A percentile compares a stretch with the other conserved stretches of the same genome.
Conservation (phyloP, 768 basidiomycete species). For the Suillus spraguei region DNA sequence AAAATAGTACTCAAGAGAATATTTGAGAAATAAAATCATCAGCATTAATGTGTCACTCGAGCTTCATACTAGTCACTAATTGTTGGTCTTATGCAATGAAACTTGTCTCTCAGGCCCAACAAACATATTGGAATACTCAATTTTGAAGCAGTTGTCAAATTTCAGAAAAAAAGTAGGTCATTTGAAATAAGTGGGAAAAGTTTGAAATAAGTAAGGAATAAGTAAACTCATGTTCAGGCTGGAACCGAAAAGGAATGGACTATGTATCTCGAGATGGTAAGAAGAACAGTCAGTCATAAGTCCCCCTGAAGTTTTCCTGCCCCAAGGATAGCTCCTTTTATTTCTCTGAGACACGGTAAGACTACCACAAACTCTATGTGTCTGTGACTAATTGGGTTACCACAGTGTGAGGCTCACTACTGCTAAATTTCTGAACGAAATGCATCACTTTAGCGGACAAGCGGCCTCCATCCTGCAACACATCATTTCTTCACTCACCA, state of each 20-base stretch:
- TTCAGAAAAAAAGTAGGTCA: too few species aligned
- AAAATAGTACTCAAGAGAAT: too few species aligned
- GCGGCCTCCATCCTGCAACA: conserved; percentile 2
- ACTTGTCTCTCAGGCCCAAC: too few species aligned
- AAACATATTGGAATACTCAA: too few species aligned
- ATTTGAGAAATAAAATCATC: too few species aligned
- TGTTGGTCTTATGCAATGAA: too few species aligned
- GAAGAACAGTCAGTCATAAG: conserved; percentile 1
- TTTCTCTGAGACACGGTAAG: conserved; percentile 1
- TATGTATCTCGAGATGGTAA: not conserved
- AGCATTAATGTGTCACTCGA: too few species aligned
- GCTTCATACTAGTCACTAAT: too few species aligned
- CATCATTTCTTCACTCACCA: not conserved
- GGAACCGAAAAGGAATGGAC: not conserved
- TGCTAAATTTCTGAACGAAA: conserved; percentile 33
- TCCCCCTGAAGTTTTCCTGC: conserved; percentile 3
- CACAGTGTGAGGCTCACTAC: not conserved
- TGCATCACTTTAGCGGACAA: conserved; percentile 40
- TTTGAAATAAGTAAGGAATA: too few species aligned
- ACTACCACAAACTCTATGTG: not conserved
- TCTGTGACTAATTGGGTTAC: not conserved
- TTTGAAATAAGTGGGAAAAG: too few species aligned
- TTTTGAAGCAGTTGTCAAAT: too few species aligned
- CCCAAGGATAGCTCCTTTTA: not conserved
- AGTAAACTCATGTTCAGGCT: too few species aligned